Conservation (phyloP, 768 basidiomycete genomes). For the Leccinellum rugosiceps region DNA sequence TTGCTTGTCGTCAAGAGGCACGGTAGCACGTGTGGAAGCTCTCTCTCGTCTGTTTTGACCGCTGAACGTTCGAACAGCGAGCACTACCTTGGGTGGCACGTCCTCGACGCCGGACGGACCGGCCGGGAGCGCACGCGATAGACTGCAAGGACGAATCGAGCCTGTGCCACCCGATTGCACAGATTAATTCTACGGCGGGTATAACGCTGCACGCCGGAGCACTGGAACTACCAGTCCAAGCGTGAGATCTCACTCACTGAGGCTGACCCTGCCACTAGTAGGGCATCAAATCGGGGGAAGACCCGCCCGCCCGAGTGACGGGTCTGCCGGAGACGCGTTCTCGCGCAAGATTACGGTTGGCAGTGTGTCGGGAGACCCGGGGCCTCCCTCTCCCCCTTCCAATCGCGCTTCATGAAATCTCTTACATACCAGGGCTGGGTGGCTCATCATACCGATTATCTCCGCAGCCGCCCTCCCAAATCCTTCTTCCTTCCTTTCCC, state of each 20-base stretch:
- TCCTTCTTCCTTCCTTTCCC: not conserved
- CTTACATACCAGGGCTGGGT: slow-evolving; percentile 3
- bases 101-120: not conserved
- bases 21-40: not conserved
- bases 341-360: not conserved
- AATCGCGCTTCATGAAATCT: not conserved
- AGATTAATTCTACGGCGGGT: not conserved
- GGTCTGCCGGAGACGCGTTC: not conserved
- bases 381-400: not conserved
- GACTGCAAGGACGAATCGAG: not conserved
- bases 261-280: not conserved
- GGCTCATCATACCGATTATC: not conserved
- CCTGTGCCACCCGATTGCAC: not conserved
- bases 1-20: not conserved
- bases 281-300: not conserved
- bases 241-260: slow-evolving; percentile 2
- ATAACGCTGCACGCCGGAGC: not conserved
- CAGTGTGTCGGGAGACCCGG: not conserved
- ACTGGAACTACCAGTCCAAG: not conserved
- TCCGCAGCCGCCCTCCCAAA: not conserved
- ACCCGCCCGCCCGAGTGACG: not conserved
- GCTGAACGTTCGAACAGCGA: not conserved
- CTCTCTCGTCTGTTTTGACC: not conserved
- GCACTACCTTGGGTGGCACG: not conserved
- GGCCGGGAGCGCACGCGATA: not conserved